These are phyloP conservation scores for Pseudogymnoascus pannorum DNA, from an alignment of 2,329 filamentous ascomycete species.

Conservation along the genomic window DNA sequence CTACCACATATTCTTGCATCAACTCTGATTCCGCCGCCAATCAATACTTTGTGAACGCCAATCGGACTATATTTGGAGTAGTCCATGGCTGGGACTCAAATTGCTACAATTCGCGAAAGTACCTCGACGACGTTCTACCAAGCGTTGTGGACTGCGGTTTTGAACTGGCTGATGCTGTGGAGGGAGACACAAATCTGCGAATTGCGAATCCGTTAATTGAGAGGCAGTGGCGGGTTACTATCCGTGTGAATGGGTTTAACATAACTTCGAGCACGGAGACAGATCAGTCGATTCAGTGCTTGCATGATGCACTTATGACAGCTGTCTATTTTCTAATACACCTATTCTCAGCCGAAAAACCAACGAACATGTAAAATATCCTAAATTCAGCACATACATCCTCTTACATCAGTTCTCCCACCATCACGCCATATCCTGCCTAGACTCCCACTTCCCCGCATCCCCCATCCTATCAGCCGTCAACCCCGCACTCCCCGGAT, in stretches of 20 bases:
- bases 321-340: no score
- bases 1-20: no score
- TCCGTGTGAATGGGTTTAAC: background rate
- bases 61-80: background rate
- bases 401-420: background rate
- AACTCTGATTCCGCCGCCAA: background rate
- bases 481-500: slow-evolving; percentile 41
- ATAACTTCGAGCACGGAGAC: background rate
- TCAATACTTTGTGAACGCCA: background rate
- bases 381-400: no score
- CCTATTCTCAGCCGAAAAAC: no score
- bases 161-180: background rate
- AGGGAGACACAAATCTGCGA: background rate
- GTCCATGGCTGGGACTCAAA: background rate
- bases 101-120: background rate
- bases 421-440: background rate
- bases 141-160: background rate
- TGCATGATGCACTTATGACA: background rate
- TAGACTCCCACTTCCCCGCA: slow-evolving; percentile 15
- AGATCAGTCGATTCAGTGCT: background rate
- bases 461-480: slow-evolving; percentile 37
- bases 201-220: background rate
- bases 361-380: no score
- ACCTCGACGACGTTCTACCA: background rate
- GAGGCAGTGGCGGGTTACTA: background rate